Conservation (phyloP, 371 early-diverging fungal genomes). For the Mortierella sp. region DNA sequence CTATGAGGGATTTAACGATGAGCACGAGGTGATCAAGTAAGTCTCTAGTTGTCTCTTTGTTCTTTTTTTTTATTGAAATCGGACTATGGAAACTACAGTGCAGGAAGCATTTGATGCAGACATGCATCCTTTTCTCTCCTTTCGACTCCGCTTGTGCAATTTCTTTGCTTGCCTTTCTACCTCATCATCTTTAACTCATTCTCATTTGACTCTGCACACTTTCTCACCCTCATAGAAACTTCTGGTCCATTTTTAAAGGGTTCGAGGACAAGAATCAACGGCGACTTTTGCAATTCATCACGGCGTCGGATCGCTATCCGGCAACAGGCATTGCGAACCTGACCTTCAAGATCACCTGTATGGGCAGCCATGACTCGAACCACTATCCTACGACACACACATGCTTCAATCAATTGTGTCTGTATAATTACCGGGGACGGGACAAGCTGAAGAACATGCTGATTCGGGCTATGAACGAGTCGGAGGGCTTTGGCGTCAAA, state of each 20-base stretch:
- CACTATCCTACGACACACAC: conserved; percentile 96
- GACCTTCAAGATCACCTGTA: conserved; percentile 81
- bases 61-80: neutral
- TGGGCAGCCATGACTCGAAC: conserved; percentile 80
- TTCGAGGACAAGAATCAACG: conserved; percentile 82
- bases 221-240: conserved; percentile 64
- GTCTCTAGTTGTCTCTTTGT: neutral
- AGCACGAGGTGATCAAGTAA: conserved; percentile 70
- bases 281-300: conserved; percentile 92
- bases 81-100: conserved; percentile 1
- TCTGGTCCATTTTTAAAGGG: conserved; percentile 91
- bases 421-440: conserved; percentile 84
- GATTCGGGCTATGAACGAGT: conserved; percentile 85
- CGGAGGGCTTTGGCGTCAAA: conserved; percentile 91
- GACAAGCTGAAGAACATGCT: conserved; percentile 88
- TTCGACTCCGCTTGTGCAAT: neutral
- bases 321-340: conserved; percentile 88
- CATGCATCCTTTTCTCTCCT: neutral
- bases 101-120: neutral
- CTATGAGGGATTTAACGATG: conserved; percentile 81
- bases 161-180: neutral
- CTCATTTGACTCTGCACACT: conserved; percentile 3
- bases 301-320: conserved; percentile 97
- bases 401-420: conserved; percentile 95
- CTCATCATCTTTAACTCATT: neutral